Evolutionary conservation across 371 early-diverging fungal genomes (phyloP).

Genomic region (Mucor indicus): DNA sequence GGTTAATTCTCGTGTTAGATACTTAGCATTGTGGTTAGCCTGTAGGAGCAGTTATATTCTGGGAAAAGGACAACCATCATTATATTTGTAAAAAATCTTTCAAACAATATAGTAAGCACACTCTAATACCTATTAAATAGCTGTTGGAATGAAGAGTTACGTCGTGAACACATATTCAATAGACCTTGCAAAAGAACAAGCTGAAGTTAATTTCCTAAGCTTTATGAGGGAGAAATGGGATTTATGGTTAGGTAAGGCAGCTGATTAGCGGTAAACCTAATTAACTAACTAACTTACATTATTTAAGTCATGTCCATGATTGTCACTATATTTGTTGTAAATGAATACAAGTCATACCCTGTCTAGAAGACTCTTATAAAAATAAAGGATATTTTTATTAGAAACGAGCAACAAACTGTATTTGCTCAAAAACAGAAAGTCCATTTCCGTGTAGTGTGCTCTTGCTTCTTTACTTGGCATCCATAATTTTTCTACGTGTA

Average conservation of each 20-base stretch:
- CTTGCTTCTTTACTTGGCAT: too few species aligned
- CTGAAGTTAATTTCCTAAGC: slow-evolving; percentile 16
- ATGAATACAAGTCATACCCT: slow-evolving; percentile 18
- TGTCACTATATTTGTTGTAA: slow-evolving; percentile 10
- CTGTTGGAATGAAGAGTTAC: slow-evolving; percentile 27
- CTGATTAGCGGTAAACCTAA: neutral
- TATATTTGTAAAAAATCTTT: slow-evolving; percentile 30
- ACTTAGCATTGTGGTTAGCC: slow-evolving; percentile 1
- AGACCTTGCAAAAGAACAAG: slow-evolving; percentile 22
- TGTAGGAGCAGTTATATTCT: slow-evolving; percentile 16
- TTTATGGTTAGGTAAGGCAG: slow-evolving; percentile 27
- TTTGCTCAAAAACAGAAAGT: too few species aligned
- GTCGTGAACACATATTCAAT: slow-evolving; percentile 22
- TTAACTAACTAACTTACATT: neutral
- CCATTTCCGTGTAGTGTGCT: too few species aligned
- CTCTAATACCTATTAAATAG: slow-evolving; percentile 14
- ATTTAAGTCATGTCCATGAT: slow-evolving; percentile 12
- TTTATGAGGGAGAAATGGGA: slow-evolving; percentile 32
- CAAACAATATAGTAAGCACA: neutral
- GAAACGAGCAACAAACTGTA: too few species aligned
- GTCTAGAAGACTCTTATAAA: too few species aligned
- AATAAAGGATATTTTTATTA: too few species aligned
- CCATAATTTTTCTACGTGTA: too few species aligned
- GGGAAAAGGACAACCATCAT: slow-evolving; percentile 5
- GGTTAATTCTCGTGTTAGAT: neutral